Evolutionary conservation across 345 rosid species (phyloP), one percentile per base, ranked within the genome.

Genomic region (Gossypium longicalyx): DNA sequence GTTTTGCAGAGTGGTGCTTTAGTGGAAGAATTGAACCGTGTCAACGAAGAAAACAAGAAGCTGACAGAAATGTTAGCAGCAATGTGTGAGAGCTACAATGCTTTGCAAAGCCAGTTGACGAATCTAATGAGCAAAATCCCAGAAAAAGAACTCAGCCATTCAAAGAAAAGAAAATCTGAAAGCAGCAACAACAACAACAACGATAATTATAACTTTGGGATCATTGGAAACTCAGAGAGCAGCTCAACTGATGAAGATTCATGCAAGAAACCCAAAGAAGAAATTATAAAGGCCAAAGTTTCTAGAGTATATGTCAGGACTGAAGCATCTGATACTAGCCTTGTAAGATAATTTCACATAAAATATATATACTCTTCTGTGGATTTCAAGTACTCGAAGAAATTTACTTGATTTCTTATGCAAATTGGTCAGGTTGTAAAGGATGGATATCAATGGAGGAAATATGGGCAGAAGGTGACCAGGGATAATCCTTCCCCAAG

Each of bases 391-490:
- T 22, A 19, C 9, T 11, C 45, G 10, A 19, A 67, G 10, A 19
- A 67, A 19, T 15, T 12, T 12, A 22, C 9, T 65, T 3, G 10
- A 16, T n/a, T 44, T 43, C 29, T 38, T 6, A n/a, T 6, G 43
- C 22, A 44, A 52, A 2, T 25, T 74, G 20, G 29, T 20, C 79
- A 94, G 98, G 85, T 92, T 66, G 97, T 93, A 74, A 95, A 88
- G 76, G 99, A 95, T 88, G 99, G 99, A 56, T 95, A 90, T 83
- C 99, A 93, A 74, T 95, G 99, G 99, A 95, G 98, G 81, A 95
- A 95, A 75, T 95, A 95, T 77, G 99, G 99, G 43, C 99, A 95
- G 68, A 95, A 95, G 72, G 98, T 95, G n/a, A 95, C 99, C 13
- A 93, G 99, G 86, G 94, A 95, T 74, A 95, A 95, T 73, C 99